Conservation (phyloP, 495 filamentous ascomycete species). For the Penicillium simplicissimum region DNA sequence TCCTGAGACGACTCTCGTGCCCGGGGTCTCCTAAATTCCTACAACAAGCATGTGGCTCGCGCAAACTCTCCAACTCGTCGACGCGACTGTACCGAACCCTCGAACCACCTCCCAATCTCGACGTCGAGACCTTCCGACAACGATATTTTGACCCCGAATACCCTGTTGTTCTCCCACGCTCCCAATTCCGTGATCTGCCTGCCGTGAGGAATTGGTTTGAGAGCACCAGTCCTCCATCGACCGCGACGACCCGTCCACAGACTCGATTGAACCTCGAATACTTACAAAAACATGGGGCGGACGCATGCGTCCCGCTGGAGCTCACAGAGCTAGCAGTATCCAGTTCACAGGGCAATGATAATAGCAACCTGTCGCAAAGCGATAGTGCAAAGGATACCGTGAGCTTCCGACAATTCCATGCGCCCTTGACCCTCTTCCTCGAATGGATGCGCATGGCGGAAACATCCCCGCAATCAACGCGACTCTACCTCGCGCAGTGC, state of each 20-base stretch:
- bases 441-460: slow-evolving; percentile 48
- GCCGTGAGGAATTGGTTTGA: slow-evolving; percentile 58
- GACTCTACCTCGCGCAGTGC: slow-evolving; percentile 84
- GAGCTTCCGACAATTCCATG: slow-evolving; percentile 57
- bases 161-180: slow-evolving; percentile 51
- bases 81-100: slow-evolving; percentile 29
- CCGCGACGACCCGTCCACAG: background rate
- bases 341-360: background rate
- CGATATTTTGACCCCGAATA: slow-evolving; percentile 47
- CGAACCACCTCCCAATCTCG: slow-evolving; percentile 30
- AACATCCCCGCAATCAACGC: slow-evolving; percentile 31
- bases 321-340: slow-evolving; percentile 39
- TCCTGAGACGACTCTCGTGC: slow-evolving; percentile 11
- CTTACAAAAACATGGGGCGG: slow-evolving; percentile 45
- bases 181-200: slow-evolving; percentile 46
- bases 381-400: slow-evolving; percentile 6
- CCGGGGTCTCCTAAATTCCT: background rate
- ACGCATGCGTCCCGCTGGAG: slow-evolving; percentile 59
- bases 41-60: background rate
- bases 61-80: slow-evolving; percentile 24
- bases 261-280: slow-evolving; percentile 50
- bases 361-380: background rate
- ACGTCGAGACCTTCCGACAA: slow-evolving; percentile 49
- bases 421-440: slow-evolving; percentile 58
- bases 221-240: background rate